These are phyloP conservation scores for Leucocoprinus leucothites DNA, from an alignment of 768 basidiomycete species.

Conservation along the genomic window DNA sequence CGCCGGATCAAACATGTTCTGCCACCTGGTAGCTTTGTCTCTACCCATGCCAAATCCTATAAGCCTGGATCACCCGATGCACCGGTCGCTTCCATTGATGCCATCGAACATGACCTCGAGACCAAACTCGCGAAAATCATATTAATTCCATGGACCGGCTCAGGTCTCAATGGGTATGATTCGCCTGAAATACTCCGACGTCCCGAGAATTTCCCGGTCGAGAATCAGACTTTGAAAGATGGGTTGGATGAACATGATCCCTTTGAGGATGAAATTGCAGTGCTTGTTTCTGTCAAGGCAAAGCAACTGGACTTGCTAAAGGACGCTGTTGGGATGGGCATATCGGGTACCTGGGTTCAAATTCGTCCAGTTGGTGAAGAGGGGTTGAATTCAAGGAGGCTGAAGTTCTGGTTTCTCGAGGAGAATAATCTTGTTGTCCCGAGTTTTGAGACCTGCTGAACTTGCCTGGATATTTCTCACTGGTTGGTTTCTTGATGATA, in stretches of 20 bases:
- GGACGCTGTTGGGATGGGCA: constrained; percentile 4
- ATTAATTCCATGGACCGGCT: constrained; percentile 1
- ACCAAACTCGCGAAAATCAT: not conserved
- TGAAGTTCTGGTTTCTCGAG: constrained; percentile 4
- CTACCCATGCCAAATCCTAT: not conserved
- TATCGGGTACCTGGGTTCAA: constrained; percentile 8
- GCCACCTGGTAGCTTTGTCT: constrained; percentile 2
- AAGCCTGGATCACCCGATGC: not conserved
- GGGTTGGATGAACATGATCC: constrained; percentile 7
- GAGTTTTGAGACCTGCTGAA: not conserved
- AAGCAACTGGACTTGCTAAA: not conserved
- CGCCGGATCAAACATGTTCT: constrained; percentile 3
- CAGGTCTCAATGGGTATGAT: not conserved
- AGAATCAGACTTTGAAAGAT: not conserved
- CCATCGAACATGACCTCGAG: not conserved
- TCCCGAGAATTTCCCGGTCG: not conserved
- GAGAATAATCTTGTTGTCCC: constrained; percentile 1
- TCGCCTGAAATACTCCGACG: not conserved
- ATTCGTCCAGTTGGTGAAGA: not conserved
- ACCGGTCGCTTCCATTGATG: not conserved
- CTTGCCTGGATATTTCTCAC: too few species aligned
- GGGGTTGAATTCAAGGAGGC: not conserved
- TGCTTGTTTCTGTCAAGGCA: constrained; percentile 2
- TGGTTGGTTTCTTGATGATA: too few species aligned
- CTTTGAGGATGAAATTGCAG: constrained; percentile 1